Percentiles rank a stretch among this genome's conserved stretches.
Evolutionary conservation across 2,329 filamentous ascomycete genomes (phyloP).

Genomic region (Ophiostoma montium): DNA sequence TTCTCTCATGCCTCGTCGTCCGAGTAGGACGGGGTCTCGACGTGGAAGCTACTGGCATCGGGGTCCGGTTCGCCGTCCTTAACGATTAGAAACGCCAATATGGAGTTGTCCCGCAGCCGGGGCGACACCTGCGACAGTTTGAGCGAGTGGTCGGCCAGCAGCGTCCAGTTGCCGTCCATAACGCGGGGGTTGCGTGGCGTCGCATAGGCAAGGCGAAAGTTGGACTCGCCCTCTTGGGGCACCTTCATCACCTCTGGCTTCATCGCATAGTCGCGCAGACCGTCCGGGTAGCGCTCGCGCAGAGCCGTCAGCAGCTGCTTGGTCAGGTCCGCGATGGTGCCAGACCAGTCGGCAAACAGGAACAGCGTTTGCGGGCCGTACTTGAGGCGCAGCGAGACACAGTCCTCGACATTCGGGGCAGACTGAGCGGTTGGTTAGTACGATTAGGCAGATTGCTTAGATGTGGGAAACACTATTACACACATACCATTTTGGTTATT

Average conservation of each 20-base stretch:
- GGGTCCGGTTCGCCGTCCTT: background rate
- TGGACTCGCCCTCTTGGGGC: background rate
- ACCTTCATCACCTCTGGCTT: constrained; percentile 13
- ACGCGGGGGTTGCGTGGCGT: background rate
- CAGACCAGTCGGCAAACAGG: constrained; percentile 46
- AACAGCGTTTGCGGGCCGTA: constrained; percentile 57
- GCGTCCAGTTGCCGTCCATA: background rate
- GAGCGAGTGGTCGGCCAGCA: background rate
- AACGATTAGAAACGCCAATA: background rate
- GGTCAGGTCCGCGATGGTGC: constrained; percentile 42
- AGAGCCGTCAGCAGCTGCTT: constrained; percentile 44
- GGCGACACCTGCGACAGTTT: background rate
- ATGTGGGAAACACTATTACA: background rate
- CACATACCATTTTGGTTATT: background rate
- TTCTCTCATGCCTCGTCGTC: background rate
- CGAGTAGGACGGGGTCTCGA: background rate
- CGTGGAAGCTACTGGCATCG: background rate
- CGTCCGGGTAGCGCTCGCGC: constrained; percentile 39
- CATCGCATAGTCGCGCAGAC: constrained; percentile 25
- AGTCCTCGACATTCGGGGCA: constrained; percentile 24
- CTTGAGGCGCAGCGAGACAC: constrained; percentile 57
- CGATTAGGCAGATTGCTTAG: no score
- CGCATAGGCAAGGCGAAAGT: background rate
- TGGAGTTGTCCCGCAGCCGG: background rate
- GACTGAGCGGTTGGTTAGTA: background rate